Evolutionary conservation across 805 yeast species (phyloP).

Genomic region (Saccharomycopsis sp.): DNA sequence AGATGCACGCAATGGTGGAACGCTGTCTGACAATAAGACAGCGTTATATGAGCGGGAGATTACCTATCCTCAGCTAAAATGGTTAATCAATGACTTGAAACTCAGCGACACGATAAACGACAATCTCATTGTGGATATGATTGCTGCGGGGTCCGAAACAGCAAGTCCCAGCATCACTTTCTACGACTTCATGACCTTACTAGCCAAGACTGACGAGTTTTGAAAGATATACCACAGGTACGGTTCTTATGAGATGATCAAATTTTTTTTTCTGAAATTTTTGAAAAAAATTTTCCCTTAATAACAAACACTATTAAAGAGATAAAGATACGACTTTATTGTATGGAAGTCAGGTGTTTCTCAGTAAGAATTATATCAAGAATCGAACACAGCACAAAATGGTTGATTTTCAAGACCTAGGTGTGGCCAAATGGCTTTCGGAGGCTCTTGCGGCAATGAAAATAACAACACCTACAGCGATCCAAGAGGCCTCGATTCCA

Average conservation of each 20-base stretch:
- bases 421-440: slow-evolving; percentile 79
- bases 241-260: not conserved
- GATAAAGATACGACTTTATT: too few relatives aligned
- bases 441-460: slow-evolving; percentile 80
- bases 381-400: too few relatives aligned
- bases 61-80: slow-evolving; percentile 15
- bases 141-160: slow-evolving; percentile 14
- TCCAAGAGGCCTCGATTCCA: slow-evolving; percentile 87
- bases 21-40: not conserved
- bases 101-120: slow-evolving; percentile 12
- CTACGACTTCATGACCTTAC: slow-evolving; percentile 13
- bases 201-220: slow-evolving; percentile 16
- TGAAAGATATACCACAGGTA: not conserved
- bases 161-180: slow-evolving; percentile 14
- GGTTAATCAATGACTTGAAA: slow-evolving; percentile 10
- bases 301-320: too few relatives aligned
- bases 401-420: slow-evolving; percentile 48
- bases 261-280: not conserved
- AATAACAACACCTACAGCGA: slow-evolving; percentile 75
- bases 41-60: slow-evolving; percentile 6
- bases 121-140: slow-evolving; percentile 18
- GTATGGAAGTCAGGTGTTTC: too few relatives aligned
- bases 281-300: too few relatives aligned
- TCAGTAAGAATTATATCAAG: too few relatives aligned
- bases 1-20: not conserved